These are phyloP conservation scores for Nematocida sp. DNA, from an alignment of 371 early-diverging fungal species.

Conservation along the genomic window DNA sequence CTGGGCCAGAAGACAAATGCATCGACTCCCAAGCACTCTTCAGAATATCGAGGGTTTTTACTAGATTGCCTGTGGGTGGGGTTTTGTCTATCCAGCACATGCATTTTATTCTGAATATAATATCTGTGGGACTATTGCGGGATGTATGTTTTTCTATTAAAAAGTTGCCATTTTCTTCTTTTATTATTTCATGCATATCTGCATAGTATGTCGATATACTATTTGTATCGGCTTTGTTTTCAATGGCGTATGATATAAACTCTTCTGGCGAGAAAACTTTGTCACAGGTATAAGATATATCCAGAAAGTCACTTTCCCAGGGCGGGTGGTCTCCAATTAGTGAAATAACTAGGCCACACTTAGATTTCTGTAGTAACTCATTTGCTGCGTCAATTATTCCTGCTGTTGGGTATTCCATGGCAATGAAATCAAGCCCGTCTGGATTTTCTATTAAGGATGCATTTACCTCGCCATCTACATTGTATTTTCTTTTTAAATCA, in stretches of 20 bases:
- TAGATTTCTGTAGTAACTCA: conserved; percentile 11
- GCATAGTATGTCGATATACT: neutral
- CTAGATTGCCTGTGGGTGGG: conserved; percentile 5
- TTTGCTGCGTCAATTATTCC: neutral
- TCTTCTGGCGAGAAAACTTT: neutral
- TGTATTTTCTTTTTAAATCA: conserved; percentile 8
- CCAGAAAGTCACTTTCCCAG: conserved; percentile 52
- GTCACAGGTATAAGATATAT: neutral
- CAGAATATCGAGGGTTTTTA: conserved; percentile 40
- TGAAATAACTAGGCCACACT: conserved; percentile 30
- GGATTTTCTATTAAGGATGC: conserved; percentile 39
- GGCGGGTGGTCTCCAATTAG: conserved; percentile 43
- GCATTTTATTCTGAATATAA: conserved; percentile 44
- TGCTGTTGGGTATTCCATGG: conserved; percentile 57
- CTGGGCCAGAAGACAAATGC: conserved; percentile 44
- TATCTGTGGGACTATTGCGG: neutral
- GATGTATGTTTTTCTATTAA: conserved; percentile 11
- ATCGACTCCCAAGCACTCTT: neutral
- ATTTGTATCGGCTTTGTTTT: neutral
- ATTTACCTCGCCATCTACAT: conserved; percentile 22
- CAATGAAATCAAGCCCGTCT: conserved; percentile 33
- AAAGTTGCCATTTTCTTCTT: conserved; percentile 16
- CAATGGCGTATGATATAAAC: conserved; percentile 5
- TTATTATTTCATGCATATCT: conserved; percentile 14
- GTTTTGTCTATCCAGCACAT: conserved; percentile 42